Percentiles rank a stretch among this genome's conserved stretches.
These are phyloP conservation scores for Lactarius psammicola DNA, from an alignment of 768 basidiomycete genomes.

Conservation along the genomic window DNA sequence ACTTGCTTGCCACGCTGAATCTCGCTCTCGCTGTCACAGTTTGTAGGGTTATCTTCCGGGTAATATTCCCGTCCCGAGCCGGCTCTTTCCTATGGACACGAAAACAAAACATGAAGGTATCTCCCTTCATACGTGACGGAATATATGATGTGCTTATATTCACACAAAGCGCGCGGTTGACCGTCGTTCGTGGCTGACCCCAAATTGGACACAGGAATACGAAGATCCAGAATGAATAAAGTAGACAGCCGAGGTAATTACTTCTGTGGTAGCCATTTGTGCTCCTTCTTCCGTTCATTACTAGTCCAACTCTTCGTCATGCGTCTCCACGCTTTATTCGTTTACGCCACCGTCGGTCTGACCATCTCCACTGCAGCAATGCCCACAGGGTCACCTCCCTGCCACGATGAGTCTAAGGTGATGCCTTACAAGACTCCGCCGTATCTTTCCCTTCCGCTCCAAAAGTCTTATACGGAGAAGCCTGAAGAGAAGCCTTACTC, in stretches of 20 bases:
- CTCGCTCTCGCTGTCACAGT: not conserved
- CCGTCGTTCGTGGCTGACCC: not conserved
- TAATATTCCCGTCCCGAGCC: not conserved
- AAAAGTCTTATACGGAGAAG: not conserved
- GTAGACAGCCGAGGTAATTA: not conserved
- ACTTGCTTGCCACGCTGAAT: not conserved
- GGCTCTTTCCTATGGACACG: not conserved
- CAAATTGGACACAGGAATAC: constrained; percentile 14
- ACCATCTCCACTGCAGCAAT: constrained; percentile 8
- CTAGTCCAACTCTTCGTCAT: constrained; percentile 14
- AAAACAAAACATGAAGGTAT: not conserved
- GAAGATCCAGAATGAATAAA: constrained; percentile 14
- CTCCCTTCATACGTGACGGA: not conserved
- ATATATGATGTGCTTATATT: not conserved
- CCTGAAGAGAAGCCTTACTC: not conserved
- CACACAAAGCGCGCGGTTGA: not conserved
- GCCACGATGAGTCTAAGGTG: not conserved
- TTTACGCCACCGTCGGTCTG: constrained; percentile 6
- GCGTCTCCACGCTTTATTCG: constrained; percentile 11
- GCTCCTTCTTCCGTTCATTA: constrained; percentile 20
- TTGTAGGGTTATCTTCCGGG: not conserved
- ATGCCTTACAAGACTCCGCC: not conserved
- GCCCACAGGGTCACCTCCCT: constrained; percentile 5
- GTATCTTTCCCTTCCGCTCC: not conserved
- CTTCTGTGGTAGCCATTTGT: not conserved